Conservation (phyloP, 257 asterid genomes). For the Solanum stenotomum region DNA sequence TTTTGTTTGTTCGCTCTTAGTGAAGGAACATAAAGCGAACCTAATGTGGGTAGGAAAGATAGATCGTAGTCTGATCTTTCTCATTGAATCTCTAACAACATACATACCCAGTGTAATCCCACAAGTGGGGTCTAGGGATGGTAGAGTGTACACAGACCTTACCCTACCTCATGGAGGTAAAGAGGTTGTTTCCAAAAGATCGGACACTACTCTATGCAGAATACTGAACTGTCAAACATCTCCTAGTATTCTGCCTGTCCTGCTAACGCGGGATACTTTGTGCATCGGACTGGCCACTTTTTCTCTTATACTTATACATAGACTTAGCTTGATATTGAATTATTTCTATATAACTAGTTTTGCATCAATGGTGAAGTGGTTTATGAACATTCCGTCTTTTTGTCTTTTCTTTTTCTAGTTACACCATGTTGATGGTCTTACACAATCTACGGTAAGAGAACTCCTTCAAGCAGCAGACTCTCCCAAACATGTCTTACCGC, state of each 20-base stretch:
- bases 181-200: neutral
- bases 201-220: neutral
- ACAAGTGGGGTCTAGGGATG: neutral
- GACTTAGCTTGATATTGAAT: neutral
- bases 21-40: neutral
- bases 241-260: neutral
- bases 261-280: neutral
- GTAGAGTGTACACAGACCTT: neutral
- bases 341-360: neutral
- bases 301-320: neutral
- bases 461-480: constrained; percentile 43
- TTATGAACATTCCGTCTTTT: neutral
- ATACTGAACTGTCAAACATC: neutral
- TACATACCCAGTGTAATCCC: neutral
- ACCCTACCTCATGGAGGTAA: neutral
- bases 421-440: constrained; percentile 87
- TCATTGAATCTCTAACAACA: neutral
- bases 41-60: neutral
- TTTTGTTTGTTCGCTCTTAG: neutral
- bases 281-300: neutral
- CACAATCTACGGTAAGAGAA: constrained; percentile 43
- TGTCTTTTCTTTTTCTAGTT: constrained; percentile 25
- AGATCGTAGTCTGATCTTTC: neutral
- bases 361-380: neutral
- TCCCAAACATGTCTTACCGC: constrained; percentile 25